A percentile compares a stretch with the other conserved stretches of the same genome.
Conservation (phyloP, 2,329 filamentous ascomycete species). For the Scopulariopsis brevicaulis region DNA sequence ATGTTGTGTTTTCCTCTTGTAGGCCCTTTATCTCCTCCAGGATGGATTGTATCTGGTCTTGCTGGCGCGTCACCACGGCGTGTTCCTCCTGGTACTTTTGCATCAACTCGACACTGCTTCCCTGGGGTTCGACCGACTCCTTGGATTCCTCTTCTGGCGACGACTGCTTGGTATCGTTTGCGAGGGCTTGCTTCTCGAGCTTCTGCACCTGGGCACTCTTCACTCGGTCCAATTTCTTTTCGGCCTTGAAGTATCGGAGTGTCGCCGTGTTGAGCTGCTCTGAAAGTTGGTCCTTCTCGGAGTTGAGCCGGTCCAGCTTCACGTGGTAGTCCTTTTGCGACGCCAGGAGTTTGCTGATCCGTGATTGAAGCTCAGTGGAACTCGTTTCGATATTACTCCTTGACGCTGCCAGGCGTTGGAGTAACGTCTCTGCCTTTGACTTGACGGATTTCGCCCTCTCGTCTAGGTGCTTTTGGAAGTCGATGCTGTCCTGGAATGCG, state of each 20-base stretch:
- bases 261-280: slow-evolving; percentile 83
- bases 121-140: slow-evolving; percentile 42
- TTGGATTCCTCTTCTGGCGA: slow-evolving; percentile 33
- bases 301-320: slow-evolving; percentile 62
- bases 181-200: slow-evolving; percentile 77
- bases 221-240: slow-evolving; percentile 84
- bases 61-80: slow-evolving; percentile 70
- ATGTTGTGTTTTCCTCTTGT: slow-evolving; percentile 66
- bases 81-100: slow-evolving; percentile 66
- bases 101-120: slow-evolving; percentile 55
- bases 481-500: slow-evolving; percentile 49
- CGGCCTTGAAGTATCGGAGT: slow-evolving; percentile 84
- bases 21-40: slow-evolving; percentile 65
- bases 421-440: slow-evolving; percentile 58
- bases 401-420: slow-evolving; percentile 40
- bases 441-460: slow-evolving; percentile 68
- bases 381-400: slow-evolving; percentile 53
- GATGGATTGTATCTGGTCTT: slow-evolving; percentile 74
- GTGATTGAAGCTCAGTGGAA: slow-evolving; percentile 59
- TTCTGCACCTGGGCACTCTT: slow-evolving; percentile 87
- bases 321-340: slow-evolving; percentile 71
- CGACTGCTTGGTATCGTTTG: slow-evolving; percentile 44
- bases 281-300: slow-evolving; percentile 75
- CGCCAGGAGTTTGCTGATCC: slow-evolving; percentile 64
- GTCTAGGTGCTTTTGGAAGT: slow-evolving; percentile 75